These are phyloP conservation scores for Zarea fungicola DNA, from an alignment of 2,329 filamentous ascomycete species.

Conservation along the genomic window DNA sequence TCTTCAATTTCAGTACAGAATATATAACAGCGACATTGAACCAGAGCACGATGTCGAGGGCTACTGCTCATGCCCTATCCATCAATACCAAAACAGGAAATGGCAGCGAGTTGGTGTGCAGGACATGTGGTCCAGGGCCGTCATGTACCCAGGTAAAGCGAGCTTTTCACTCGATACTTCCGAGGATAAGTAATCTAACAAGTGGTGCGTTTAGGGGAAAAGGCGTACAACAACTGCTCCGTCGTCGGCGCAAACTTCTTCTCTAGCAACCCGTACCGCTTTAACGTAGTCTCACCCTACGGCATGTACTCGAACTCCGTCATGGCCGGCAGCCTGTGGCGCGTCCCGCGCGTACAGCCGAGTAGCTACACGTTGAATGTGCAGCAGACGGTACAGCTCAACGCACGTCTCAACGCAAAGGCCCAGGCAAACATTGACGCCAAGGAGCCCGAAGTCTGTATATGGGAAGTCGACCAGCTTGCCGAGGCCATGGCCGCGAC, in stretches of 20 bases:
- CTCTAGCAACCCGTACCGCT: conserved; percentile 14
- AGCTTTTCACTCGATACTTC: neutral
- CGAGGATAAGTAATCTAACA: neutral
- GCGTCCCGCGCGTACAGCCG: neutral
- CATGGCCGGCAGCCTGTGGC: neutral
- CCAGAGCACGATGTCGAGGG: conserved; percentile 39
- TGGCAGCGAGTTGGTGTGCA: conserved; percentile 31
- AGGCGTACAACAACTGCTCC: conserved; percentile 24
- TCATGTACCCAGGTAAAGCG: conserved; percentile 36
- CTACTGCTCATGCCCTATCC: conserved; percentile 35
- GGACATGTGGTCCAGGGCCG: conserved; percentile 38
- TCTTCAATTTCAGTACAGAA: conserved; percentile 32
- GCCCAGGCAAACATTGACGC: conserved; percentile 12
- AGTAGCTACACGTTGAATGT: conserved; percentile 9
- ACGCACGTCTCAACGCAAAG: conserved; percentile 3
- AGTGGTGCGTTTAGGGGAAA: conserved; percentile 27
- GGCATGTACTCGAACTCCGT: neutral
- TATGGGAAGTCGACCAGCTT: conserved; percentile 10
- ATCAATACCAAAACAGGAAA: conserved; percentile 33
- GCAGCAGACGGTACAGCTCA: conserved; percentile 12
- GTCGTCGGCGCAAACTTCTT: conserved; percentile 3
- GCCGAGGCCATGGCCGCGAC: neutral
- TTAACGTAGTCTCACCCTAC: conserved; percentile 13
- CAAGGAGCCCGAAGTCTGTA: conserved; percentile 12
- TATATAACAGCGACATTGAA: conserved; percentile 42